Conservation (phyloP, 805 yeast genomes). For the Monosporozyma yasuniensis region DNA sequence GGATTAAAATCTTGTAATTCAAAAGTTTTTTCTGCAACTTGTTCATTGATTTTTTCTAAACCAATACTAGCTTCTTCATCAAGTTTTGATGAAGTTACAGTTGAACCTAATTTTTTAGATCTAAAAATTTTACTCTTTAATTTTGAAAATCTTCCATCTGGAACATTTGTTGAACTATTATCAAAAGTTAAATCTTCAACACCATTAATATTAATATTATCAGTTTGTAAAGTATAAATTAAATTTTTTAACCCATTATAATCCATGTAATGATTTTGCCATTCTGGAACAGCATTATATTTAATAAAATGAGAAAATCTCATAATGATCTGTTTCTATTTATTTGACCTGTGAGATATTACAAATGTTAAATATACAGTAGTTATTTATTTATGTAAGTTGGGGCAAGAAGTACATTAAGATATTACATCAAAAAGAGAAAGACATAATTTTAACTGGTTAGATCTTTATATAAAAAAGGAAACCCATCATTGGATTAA, state of each 20-base stretch:
- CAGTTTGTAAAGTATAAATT: conserved; percentile 46
- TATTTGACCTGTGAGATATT: no score
- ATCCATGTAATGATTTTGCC: conserved; percentile 77
- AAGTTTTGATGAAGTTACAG: neutral
- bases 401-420: neutral
- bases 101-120: neutral
- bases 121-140: neutral
- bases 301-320: conserved; percentile 61
- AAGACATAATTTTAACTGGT: neutral
- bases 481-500: no score
- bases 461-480: neutral
- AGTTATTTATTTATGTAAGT: no score
- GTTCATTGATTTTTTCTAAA: neutral
- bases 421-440: no score
- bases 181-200: neutral
- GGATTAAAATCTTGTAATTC: conserved; percentile 22
- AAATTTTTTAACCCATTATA: conserved; percentile 51
- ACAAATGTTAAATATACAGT: no score
- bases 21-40: conserved; percentile 13
- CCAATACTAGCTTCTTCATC: neutral
- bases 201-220: conserved; percentile 18
- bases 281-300: conserved; percentile 72
- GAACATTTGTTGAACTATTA: neutral
- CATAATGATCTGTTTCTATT: conserved; percentile 36
- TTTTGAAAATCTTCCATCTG: neutral